Evolutionary conservation across 306 rosid genomes (phyloP).

Genomic region (Prunus padus): DNA sequence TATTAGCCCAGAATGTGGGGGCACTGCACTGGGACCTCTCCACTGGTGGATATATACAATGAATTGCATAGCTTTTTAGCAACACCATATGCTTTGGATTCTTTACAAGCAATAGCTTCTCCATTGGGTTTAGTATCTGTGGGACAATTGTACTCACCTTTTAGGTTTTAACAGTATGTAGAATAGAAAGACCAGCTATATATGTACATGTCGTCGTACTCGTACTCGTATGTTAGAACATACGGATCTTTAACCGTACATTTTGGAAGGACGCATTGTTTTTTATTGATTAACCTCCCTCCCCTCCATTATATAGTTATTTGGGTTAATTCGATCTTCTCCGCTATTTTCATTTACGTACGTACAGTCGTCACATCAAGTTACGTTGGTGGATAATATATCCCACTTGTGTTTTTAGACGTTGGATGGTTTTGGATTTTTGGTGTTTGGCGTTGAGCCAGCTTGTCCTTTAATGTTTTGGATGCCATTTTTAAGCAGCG

Average conservation of each 20-base stretch:
- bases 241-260: no score
- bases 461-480: conserved; percentile 7
- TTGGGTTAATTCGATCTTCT: neutral
- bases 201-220: no score
- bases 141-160: neutral
- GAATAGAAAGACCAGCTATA: no score
- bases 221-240: no score
- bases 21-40: neutral
- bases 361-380: conserved; percentile 29
- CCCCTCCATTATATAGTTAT: no score
- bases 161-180: no score
- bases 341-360: neutral
- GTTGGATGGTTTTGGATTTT: conserved; percentile 26
- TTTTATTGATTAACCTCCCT: no score
- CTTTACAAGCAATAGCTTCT: neutral
- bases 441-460: conserved; percentile 13
- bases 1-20: neutral
- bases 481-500: conserved; percentile 1
- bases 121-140: neutral
- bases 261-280: no score
- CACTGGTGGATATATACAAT: no score
- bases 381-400: conserved; percentile 1
- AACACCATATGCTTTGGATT: neutral
- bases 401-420: conserved; percentile 26
- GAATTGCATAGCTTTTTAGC: conserved; percentile 13